Evolutionary conservation across 495 filamentous ascomycete genomes (phyloP).

Genomic region (Daldinia grandis): DNA sequence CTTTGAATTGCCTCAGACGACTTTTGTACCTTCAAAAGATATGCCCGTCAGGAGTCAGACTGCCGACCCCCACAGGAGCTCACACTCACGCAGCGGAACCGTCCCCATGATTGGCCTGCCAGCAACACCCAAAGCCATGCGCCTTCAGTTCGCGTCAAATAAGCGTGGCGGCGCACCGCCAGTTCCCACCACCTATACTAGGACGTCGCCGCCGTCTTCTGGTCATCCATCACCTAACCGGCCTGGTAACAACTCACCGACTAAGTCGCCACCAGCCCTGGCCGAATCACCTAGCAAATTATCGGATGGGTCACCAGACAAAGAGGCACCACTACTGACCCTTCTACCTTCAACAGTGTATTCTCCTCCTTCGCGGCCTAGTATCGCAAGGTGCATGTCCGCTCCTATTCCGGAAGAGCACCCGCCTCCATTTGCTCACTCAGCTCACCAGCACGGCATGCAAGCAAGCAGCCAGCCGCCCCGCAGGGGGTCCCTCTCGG

Average conservation of each 20-base stretch:
- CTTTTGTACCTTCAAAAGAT: constrained; percentile 50
- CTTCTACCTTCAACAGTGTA: constrained; percentile 71
- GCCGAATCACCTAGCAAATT: constrained; percentile 41
- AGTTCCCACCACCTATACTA: constrained; percentile 63
- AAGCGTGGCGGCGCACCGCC: constrained; percentile 69
- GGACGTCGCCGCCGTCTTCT: constrained; percentile 42
- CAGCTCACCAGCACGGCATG: constrained; percentile 59
- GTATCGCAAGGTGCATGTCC: constrained; percentile 74
- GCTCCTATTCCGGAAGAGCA: constrained; percentile 72
- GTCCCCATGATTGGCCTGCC: constrained; percentile 73
- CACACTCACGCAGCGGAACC: constrained; percentile 57
- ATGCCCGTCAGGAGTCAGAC: constrained; percentile 57
- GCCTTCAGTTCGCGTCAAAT: constrained; percentile 71
- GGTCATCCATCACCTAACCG: constrained; percentile 42
- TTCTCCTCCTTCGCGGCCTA: constrained; percentile 62
- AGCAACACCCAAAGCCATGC: constrained; percentile 86
- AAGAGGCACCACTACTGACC: constrained; percentile 44
- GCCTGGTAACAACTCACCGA: constrained; percentile 40
- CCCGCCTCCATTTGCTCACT: constrained; percentile 52
- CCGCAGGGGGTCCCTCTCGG: constrained; percentile 39
- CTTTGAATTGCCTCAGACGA: constrained; percentile 56
- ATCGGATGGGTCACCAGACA: constrained; percentile 26
- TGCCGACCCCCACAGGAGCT: constrained; percentile 50
- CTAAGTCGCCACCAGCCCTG: constrained; percentile 35
- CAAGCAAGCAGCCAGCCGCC: constrained; percentile 55